Percentiles rank a stretch among this genome's conserved stretches.
Evolutionary conservation across 805 yeast genomes (phyloP).

Genomic region (Starmera caribaea): DNA sequence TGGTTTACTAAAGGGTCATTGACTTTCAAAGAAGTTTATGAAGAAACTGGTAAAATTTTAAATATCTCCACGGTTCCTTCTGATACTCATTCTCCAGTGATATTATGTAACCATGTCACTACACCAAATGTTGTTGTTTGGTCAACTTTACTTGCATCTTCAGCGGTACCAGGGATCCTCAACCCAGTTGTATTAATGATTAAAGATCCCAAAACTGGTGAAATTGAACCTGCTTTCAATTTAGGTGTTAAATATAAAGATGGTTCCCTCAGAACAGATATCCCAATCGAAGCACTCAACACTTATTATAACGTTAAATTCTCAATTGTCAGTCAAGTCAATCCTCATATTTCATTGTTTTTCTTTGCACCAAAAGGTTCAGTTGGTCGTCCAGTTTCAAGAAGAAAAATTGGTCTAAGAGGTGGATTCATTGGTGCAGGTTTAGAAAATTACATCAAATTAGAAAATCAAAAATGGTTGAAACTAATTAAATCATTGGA

Average conservation of each 20-base stretch:
- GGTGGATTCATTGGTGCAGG: constrained; percentile 76
- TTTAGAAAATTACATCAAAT: constrained; percentile 55
- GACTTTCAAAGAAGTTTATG: constrained; percentile 62
- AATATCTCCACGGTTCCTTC: constrained; percentile 76
- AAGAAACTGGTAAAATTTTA: constrained; percentile 58
- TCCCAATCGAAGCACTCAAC: constrained; percentile 66
- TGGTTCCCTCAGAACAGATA: constrained; percentile 71
- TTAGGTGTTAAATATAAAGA: constrained; percentile 69
- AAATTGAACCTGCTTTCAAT: constrained; percentile 49
- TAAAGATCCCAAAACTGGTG: constrained; percentile 31
- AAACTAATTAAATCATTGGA: constrained; percentile 56
- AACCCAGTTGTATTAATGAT: constrained; percentile 76
- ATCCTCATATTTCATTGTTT: constrained; percentile 71
- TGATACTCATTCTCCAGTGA: constrained; percentile 74
- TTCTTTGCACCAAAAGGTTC: constrained; percentile 74
- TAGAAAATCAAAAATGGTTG: constrained; percentile 73
- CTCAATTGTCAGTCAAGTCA: constrained; percentile 71
- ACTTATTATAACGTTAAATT: constrained; percentile 70
- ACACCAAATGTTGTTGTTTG: constrained; percentile 78
- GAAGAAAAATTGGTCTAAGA: constrained; percentile 49
- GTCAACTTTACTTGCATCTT: constrained; percentile 66
- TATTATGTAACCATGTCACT: constrained; percentile 65
- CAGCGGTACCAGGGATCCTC: constrained; percentile 77
- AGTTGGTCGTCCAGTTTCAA: constrained; percentile 68
- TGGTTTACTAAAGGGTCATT: constrained; percentile 69